Conservation (phyloP, 2,329 filamentous ascomycete species). For the Basipetospora sp. region DNA sequence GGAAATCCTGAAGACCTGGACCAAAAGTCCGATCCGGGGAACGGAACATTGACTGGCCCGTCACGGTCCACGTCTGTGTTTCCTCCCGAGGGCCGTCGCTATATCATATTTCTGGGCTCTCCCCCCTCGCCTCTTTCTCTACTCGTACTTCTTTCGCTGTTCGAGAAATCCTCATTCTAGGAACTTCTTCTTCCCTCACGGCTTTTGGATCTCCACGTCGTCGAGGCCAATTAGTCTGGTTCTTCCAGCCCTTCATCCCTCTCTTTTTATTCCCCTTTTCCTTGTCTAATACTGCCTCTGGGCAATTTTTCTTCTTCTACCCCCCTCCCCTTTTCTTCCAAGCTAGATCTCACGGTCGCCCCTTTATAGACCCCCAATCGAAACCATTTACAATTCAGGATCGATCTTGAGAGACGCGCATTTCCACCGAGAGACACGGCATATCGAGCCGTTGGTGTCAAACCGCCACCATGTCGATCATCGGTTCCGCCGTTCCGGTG, state of each 20-base stretch:
- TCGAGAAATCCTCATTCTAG: too few species aligned
- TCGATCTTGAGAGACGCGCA: too few species aligned
- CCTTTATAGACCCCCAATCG: too few species aligned
- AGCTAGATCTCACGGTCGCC: too few species aligned
- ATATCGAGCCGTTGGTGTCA: background rate
- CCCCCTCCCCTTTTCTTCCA: background rate
- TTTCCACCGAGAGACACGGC: too few species aligned
- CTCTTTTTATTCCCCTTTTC: constrained; percentile 1
- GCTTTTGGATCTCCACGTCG: too few species aligned
- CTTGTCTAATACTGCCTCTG: background rate
- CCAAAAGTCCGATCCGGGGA: constrained; percentile 1
- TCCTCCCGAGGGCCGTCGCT: background rate
- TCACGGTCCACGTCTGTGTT: background rate
- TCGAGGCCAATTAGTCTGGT: too few species aligned
- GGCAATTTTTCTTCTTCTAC: constrained; percentile 1
- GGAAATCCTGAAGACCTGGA: background rate
- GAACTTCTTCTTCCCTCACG: too few species aligned
- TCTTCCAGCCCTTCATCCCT: too few species aligned
- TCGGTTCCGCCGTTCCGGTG: constrained; percentile 15
- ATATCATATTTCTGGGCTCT: too few species aligned
- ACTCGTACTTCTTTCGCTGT: background rate
- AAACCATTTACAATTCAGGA: too few species aligned
- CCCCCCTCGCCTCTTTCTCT: too few species aligned
- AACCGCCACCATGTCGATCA: constrained; percentile 7
- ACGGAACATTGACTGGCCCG: constrained; percentile 1